Evolutionary conservation across 805 yeast genomes (phyloP).

Genomic region (Candida chilensis): DNA sequence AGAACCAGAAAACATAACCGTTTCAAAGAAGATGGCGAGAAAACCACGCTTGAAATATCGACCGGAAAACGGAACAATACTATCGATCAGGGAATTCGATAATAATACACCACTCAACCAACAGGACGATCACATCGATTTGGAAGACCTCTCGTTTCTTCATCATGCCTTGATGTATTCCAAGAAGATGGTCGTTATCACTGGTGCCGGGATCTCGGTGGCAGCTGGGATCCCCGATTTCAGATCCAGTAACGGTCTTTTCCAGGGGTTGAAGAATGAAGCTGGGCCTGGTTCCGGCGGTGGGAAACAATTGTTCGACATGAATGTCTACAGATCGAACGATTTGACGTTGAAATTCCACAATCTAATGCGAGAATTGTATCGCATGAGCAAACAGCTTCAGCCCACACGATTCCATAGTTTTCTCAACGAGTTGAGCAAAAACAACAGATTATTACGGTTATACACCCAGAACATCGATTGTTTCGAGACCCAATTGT

Average conservation of each 20-base stretch:
- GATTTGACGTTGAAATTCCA: constrained; percentile 60
- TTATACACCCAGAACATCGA: constrained; percentile 88
- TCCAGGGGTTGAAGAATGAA: constrained; percentile 37
- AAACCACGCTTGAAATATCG: constrained; percentile 37
- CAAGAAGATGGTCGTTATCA: constrained; percentile 50
- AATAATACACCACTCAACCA: constrained; percentile 11
- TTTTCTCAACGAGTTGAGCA: constrained; percentile 49
- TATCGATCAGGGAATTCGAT: constrained; percentile 21
- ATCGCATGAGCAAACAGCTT: constrained; percentile 42
- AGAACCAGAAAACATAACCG: constrained; percentile 2
- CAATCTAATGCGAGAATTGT: constrained; percentile 59
- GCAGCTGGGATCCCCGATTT: constrained; percentile 89
- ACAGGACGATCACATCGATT: constrained; percentile 19
- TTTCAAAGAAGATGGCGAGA: no score
- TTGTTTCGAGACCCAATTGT: constrained; percentile 58
- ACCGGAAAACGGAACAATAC: constrained; percentile 34
- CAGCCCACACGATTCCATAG: constrained; percentile 70
- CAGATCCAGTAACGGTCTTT: constrained; percentile 71
- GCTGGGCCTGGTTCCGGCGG: constrained; percentile 37
- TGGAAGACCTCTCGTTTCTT: constrained; percentile 35
- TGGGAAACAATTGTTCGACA: constrained; percentile 75
- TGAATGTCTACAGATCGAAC: constrained; percentile 60
- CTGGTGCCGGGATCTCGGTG: constrained; percentile 91
- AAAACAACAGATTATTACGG: constrained; percentile 55
- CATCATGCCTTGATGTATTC: constrained; percentile 46